Base-by-base conservation (phyloP, 176 grass and related monocot species). In the Themeda triandra region DNA sequence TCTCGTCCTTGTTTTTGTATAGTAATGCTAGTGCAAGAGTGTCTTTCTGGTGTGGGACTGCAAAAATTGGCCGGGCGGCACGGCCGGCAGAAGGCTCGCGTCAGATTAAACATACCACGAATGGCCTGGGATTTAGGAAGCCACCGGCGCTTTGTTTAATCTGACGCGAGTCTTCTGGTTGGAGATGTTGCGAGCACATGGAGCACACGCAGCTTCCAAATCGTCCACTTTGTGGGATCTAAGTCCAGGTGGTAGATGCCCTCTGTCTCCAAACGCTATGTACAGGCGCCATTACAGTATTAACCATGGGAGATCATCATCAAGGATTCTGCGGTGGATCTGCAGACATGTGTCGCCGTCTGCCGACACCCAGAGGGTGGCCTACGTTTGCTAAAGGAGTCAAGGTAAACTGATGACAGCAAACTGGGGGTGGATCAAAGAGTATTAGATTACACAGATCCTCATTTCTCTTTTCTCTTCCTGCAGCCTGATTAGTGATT, bases 161-260 rank as follows among this genome's bases (percentile, higher is more conserved):
- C 31, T 13, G n/a, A n/a, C n/a, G n/a, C 18, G 75, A 41, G 69
- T 12, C 53, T 27, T 71, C 25, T 68, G 58, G 81, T 33, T 59
- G 63, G 40, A 69, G 75, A 76, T 32, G 58, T 24, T 17, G 63
- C 29, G 23, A 10, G 32, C 81, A 65, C 86, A 79, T 19, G 48
- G 48, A 51, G 48, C 48, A 51, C 48, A 51, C 48, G 10, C 54
- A 71, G 31, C 40, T 71, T 83, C 66, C 31, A 21, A 70, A 44
- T 11, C 64, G 49, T 42, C 60, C 44, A 41, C 42, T n/a, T 14
- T 0, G 11, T 4, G 51, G 86, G 19, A 88, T 79, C 59, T 3
- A 6, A 33, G 65, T 41, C 51, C 86, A 83, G 65, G 45, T 80
- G n/a, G 87, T 59, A 69, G 69, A 85, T 89, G 76, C 76, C 66